Base-by-base conservation (phyloP, 2,329 filamentous ascomycete species). In the Dichotomopilus funicola region DNA sequence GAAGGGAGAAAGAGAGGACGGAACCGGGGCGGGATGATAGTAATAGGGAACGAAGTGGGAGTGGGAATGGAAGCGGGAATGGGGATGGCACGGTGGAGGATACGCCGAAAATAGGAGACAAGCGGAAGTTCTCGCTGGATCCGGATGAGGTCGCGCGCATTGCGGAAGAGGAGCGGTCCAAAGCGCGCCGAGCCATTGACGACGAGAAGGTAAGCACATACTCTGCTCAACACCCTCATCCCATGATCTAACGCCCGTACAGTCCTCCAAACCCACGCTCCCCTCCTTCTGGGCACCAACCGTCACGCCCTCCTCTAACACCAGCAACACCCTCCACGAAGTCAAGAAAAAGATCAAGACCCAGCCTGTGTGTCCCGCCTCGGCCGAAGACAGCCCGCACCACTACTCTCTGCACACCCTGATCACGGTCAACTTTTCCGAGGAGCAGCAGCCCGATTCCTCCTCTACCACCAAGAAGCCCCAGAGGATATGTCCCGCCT, bases 271-370 rank as follows among this genome's bases (percentile, higher is more conserved):
- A 70, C 80, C 82, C 1, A 79, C 80, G 12, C 73, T 96, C 0
- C 89, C 90, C 0, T 95, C 90, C 0, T 97, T 97, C 73, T 97
- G 92, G 94, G 87, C 92, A 1, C 92, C 91, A 0, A 89, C 87
- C 0, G 80, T 92, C 55, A 95, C 88, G 0, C 90, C 90, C 0
- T 77, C 78, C 0, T 81, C 81, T 46, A 82, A 85, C 56, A 80
- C 78, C 40, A 80, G 80, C 47, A 73, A 76, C 49, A 74, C 78
- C 51, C 74, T 84, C 51, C 75, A 83, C 65, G 72, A 79, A 6
- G 72, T 80, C 41, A 72, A 72, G n/a, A 85, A 83, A 67, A 79
- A 82, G 52, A 68, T 73, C 50, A 95, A 94, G 66, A 73, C 80
- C 33, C 76, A 78, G 5, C 89, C 91, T 0, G 75, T 87, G 2